Percentiles rank a stretch among this genome's conserved stretches.
These are phyloP conservation scores for Alternaria sp. DNA, from an alignment of 2,329 filamentous ascomycete species.

Conservation along the genomic window DNA sequence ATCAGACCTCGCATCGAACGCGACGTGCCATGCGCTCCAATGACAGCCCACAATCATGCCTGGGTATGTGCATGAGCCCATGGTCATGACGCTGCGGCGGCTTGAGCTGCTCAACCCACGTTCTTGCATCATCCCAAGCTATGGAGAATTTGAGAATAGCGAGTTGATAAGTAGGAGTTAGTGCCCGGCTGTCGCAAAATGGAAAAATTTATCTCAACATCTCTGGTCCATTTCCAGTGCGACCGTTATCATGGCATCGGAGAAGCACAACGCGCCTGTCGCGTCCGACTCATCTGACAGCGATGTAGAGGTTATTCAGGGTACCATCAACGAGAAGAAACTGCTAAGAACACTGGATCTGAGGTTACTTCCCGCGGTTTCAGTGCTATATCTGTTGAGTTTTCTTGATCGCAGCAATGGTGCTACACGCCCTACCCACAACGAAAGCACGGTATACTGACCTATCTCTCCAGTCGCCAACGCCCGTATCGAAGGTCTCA, in stretches of 20 bases:
- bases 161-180: slow-evolving; percentile 10
- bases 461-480: slow-evolving; percentile 51
- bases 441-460: not conserved
- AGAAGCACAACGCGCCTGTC: slow-evolving; percentile 27
- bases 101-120: slow-evolving; percentile 26
- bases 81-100: slow-evolving; percentile 17
- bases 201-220: not conserved
- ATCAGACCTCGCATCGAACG: slow-evolving; percentile 16
- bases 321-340: slow-evolving; percentile 62
- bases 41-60: slow-evolving; percentile 14
- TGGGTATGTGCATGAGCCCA: slow-evolving; percentile 8
- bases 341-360: slow-evolving; percentile 66
- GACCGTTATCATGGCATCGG: slow-evolving; percentile 31
- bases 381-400: slow-evolving; percentile 52
- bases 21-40: slow-evolving; percentile 25
- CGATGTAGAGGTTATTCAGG: slow-evolving; percentile 36
- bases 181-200: not conserved
- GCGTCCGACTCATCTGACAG: slow-evolving; percentile 35
- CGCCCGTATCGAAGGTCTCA: slow-evolving; percentile 53
- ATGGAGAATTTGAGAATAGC: not conserved
- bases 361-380: slow-evolving; percentile 55
- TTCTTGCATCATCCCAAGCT: slow-evolving; percentile 45
- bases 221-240: no score
- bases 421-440: slow-evolving; percentile 15
- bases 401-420: slow-evolving; percentile 51